phyloP scores from a whole-genome alignment of 202 grass and related monocot genomes.

The Saccharum hybrid region DNA sequence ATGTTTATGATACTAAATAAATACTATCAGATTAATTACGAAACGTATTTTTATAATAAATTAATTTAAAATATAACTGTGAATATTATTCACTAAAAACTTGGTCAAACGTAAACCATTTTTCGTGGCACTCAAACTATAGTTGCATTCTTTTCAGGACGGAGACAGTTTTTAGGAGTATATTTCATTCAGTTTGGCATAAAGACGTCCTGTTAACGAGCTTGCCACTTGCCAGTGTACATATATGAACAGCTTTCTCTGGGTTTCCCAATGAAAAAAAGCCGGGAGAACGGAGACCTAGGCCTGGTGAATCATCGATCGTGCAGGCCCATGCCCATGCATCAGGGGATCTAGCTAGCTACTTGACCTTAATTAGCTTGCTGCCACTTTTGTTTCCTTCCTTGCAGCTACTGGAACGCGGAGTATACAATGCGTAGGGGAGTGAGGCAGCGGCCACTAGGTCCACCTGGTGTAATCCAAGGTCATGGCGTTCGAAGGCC shows the following conservation, averaged over 20 bases:
- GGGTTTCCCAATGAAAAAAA: conserved; percentile 23
- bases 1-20: too few species aligned
- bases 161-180: too few species aligned
- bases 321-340: too few species aligned
- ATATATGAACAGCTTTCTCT: neutral
- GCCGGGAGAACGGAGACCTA: neutral
- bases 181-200: neutral
- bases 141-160: too few species aligned
- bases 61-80: too few species aligned
- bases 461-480: conserved; percentile 28
- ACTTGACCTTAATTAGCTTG: neutral
- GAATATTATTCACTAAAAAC: too few species aligned
- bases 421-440: neutral
- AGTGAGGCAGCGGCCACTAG: neutral
- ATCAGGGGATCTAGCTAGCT: too few species aligned
- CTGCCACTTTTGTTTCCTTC: neutral
- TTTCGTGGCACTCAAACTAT: too few species aligned
- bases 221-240: neutral
- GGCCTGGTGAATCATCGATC: conserved; percentile 2
- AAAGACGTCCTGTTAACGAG: conserved; percentile 33
- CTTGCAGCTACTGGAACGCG: neutral
- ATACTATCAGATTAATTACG: too few species aligned
- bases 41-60: too few species aligned
- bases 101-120: too few species aligned
- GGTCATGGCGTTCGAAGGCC: neutral